phyloP scores from a whole-genome alignment of 345 rosid genomes.

The Balakata baccata region DNA sequence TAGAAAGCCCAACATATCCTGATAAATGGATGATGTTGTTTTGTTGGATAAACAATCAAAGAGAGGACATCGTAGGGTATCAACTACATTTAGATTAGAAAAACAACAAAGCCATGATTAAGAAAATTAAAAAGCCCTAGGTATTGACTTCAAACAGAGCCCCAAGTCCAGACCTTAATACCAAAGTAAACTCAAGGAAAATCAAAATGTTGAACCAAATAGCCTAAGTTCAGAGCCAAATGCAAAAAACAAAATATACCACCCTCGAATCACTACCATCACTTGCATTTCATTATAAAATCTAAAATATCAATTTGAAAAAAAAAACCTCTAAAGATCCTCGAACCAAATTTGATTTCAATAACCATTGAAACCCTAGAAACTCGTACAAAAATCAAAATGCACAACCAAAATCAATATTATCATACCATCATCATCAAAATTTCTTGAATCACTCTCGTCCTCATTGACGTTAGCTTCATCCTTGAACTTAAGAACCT shows the following conservation, averaged over 20 bases:
- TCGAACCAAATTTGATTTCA: not conserved
- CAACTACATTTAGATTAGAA: slow-evolving; percentile 15
- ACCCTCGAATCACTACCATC: not conserved
- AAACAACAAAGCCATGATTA: no score
- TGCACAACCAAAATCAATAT: not conserved
- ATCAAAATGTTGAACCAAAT: not conserved
- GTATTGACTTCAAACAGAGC: no score
- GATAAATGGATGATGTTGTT: slow-evolving; percentile 20
- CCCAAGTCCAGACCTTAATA: no score
- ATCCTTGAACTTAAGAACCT: slow-evolving; percentile 32
- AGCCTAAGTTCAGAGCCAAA: not conserved
- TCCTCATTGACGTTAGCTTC: slow-evolving; percentile 17
- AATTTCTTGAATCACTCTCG: slow-evolving; percentile 15
- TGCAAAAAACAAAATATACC: not conserved
- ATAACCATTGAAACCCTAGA: slow-evolving; percentile 5
- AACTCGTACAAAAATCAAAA: slow-evolving; percentile 1
- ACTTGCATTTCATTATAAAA: slow-evolving; percentile 3
- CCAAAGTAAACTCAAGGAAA: no score
- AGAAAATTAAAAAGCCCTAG: no score
- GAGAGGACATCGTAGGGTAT: slow-evolving; percentile 28
- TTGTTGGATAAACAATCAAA: slow-evolving; percentile 24
- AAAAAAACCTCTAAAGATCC: not conserved
- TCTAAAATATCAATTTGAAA: not conserved
- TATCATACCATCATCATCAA: slow-evolving; percentile 1
- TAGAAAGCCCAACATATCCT: slow-evolving; percentile 32